Evolutionary conservation across 352 stramenopile species (phyloP).

Genomic region (Phytopythium aichiense): DNA sequence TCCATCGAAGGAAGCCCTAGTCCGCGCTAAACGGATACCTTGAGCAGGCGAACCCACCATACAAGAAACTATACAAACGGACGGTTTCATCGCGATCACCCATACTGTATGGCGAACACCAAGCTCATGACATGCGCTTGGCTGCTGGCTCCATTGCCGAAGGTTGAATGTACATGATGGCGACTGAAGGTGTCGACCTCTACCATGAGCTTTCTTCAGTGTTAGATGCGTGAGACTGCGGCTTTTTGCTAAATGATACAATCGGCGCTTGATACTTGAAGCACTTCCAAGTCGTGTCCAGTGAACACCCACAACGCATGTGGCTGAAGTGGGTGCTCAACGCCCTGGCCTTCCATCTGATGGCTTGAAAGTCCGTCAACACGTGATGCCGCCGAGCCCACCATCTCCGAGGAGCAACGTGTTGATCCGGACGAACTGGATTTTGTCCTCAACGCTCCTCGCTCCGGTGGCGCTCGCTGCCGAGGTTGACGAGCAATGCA

Average conservation of each 20-base stretch:
- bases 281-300: neutral
- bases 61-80: neutral
- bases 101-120: too few species aligned
- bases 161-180: too few species aligned
- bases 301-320: neutral
- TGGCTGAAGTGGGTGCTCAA: neutral
- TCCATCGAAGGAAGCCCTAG: too few species aligned
- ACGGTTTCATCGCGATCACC: neutral
- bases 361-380: neutral
- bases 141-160: too few species aligned
- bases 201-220: too few species aligned
- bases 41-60: neutral
- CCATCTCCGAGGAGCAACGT: conserved; percentile 6
- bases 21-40: too few species aligned
- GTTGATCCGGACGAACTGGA: conserved; percentile 15
- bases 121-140: neutral
- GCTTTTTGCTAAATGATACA: neutral
- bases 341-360: neutral
- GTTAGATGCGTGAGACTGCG: neutral
- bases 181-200: too few species aligned
- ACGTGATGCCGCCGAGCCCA: neutral
- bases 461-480: conserved; percentile 2
- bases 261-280: too few species aligned
- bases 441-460: conserved; percentile 8
- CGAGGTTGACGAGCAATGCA: neutral